Percentiles rank a stretch among this genome's conserved stretches.
Evolutionary conservation across 805 yeast species (phyloP).

Genomic region (Wickerhamomyces strasburgensis): DNA sequence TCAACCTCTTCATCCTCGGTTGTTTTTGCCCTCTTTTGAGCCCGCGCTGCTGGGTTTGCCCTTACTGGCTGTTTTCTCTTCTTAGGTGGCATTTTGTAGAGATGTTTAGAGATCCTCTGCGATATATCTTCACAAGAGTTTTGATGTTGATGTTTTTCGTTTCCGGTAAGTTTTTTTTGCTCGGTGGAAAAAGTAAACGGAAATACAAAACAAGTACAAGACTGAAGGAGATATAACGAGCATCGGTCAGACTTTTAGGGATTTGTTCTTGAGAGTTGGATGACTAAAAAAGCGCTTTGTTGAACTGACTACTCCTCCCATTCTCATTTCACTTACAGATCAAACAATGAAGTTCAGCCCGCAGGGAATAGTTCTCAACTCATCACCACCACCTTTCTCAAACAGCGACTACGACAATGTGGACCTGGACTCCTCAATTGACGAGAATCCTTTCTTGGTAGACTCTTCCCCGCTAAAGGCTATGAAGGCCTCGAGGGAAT

Average conservation of each 20-base stretch:
- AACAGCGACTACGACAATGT: not conserved
- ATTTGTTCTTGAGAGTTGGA: too few species aligned
- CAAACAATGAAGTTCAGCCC: conserved; percentile 19
- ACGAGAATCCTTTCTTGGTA: conserved; percentile 7
- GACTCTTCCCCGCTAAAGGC: conserved; percentile 21
- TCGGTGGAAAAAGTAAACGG: not conserved
- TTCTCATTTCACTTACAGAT: too few species aligned
- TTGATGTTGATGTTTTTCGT: not conserved
- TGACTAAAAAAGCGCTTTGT: too few species aligned
- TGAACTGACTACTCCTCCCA: too few species aligned
- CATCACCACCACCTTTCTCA: not conserved
- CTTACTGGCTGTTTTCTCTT: conserved; percentile 4
- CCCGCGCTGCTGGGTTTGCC: not conserved
- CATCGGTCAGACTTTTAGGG: too few species aligned
- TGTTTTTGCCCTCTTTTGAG: not conserved
- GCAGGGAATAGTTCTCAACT: conserved; percentile 5
- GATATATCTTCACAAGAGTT: not conserved
- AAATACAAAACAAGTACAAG: not conserved
- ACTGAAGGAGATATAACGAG: too few species aligned
- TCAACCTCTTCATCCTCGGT: not conserved
- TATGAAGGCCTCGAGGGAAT: not conserved
- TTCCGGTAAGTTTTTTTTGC: not conserved
- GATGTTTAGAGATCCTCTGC: not conserved
- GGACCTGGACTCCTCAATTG: conserved; percentile 7
- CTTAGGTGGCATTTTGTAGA: conserved; percentile 7